Base-by-base conservation (phyloP, 2,329 filamentous ascomycete species). In the Microcyclosporella mali region DNA sequence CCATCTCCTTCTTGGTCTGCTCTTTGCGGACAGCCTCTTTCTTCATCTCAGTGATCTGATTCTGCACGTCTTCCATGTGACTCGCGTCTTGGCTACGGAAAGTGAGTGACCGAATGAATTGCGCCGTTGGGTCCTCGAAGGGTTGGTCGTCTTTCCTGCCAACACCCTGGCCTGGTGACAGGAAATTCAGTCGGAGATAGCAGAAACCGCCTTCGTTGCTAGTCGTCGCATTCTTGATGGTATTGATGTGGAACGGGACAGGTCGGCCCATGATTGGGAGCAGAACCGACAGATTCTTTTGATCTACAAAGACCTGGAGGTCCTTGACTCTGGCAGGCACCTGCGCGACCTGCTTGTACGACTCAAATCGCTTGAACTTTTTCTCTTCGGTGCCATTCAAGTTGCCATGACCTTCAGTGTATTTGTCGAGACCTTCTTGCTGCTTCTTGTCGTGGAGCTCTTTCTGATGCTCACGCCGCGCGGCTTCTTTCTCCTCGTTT, bases 1-100 rank as follows among this genome's bases (percentile, higher is more conserved):
- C 92, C 85, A 98, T 85, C 57, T 98, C 90, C 71, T 98, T 98
- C 79, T 97, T 95, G 68, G 95, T 90, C 59, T 95, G 89, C 66
- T 98, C 92, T 57, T 88, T 85, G 67, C 94, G 89, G 32, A 87
- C 79, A 4, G 86, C 82, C 55, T 90, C 87, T 63, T 92, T 94
- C 72, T 95, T 94, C 73, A 98, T 83, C 60, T 95, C 92, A 9
- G 88, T 90, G 57, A 98, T 97, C 60, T 94, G 86, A 48, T 85
- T 85, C 10, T 88, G 84, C 54, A 98, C 92, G 58, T 94, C 87
- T 45, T 87, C 84, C 63, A 98, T 88, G 50, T 90, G 82, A 48
- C 88, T 80, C 45, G 88, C 83, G 61, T 97, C 87, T 50, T 85
- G 84, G 15, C 92, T 97, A 43, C 90, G 81, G 71, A 98, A 92